Evolutionary conservation across 805 yeast genomes (phyloP), one percentile per base, ranked within the genome.

Genomic region (Ogataea parapolymorpha): DNA sequence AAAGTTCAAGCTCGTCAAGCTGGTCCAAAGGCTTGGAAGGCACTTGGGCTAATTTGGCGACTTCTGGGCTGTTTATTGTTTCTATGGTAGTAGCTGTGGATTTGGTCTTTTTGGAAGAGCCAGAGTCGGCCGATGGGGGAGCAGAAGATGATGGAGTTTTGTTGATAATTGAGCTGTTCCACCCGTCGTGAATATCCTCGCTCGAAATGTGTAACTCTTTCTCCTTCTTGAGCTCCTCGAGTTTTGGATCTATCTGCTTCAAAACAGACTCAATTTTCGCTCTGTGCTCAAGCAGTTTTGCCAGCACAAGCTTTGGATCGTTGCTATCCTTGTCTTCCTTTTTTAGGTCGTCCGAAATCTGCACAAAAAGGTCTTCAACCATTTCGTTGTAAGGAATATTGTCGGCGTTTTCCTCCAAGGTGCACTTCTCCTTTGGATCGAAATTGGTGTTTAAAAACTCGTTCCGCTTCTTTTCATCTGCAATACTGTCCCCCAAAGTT

Each of bases 171-270:
- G 96, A 83, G 31, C 85, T 78, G 59, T 91, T 95, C 70, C 87
- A 93, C 0, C 96, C 98, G 11, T 93, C 88, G 52, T 80, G 93
- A 29, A 89, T 74, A 63, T 91, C 99, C 12, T 90, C 98, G 37
- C 93, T 82, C 3, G 95, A 81, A 49, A 93, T 90, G 58, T 86
- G 84, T 34, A 70, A 57, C 10, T 79, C 70, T 56, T 85, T 85
- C 55, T 90, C 96, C 50, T 77, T 73, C 51, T 77, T 71, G 41
- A 93, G 69, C 25, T 76, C 77, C 29, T 74, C 79, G 49, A 89
- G 67, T 60, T 85, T 88, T 37, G 76, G 75, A 17, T 74, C 70
- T 43, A 85, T 88, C 46, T 78, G 80, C 17, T 65, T 65, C 45
- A 83, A 70, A 4, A 86, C 84, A 18, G 75, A 75, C 38, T 75